Base-by-base conservation (phyloP, 2,329 filamentous ascomycete species). In the Beauveria brongniartii region DNA sequence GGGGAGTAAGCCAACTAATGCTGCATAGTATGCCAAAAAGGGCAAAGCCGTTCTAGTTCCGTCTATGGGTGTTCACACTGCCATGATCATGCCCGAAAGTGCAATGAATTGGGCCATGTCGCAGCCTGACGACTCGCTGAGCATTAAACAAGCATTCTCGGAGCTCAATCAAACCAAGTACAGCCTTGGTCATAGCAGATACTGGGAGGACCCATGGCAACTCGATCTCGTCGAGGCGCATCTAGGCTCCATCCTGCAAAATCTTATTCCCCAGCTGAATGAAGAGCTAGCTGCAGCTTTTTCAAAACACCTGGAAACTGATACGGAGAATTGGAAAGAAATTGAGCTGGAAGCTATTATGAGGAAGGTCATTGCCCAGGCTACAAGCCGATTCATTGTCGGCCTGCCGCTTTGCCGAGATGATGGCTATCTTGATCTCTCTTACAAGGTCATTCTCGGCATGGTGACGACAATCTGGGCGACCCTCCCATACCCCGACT, bases 41-140 rank as follows among this genome's bases (percentile, higher is more conserved):
- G 75, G 75, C n/a, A 70, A 70, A 40, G 66, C 75, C 0, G 77
- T 78, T 77, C 7, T 74, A 72, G 2, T 69, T 73, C 34, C 72
- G 73, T 24, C 70, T 71, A 46, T 76, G 78, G 62, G 65, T 78
- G n/a, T 70, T 10, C 48, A 52, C 18, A 37, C 48, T 4, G 48
- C 48, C 3, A 37, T 52, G 28, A 37, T 78, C 48, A 64, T 80
- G n/a, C 77, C 78, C 0, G 67, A 68, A 6, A 72, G 64, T 44
- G 68, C 72, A 1, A 67, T 79, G 69, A 69, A 71, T 40, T 79
- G 77, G 76, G 64, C 73, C 1, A 63, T 73, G 8, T 64, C 68
- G 2, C 77, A 78, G 55, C 75, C 74, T 0, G 76, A 79, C 1
- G 64, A 65, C 6, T 66, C 72, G 0, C 68, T 78, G 18, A 71